phyloP scores from a whole-genome alignment of 768 basidiomycete genomes.

The Paxillus ammoniavirescens region DNA sequence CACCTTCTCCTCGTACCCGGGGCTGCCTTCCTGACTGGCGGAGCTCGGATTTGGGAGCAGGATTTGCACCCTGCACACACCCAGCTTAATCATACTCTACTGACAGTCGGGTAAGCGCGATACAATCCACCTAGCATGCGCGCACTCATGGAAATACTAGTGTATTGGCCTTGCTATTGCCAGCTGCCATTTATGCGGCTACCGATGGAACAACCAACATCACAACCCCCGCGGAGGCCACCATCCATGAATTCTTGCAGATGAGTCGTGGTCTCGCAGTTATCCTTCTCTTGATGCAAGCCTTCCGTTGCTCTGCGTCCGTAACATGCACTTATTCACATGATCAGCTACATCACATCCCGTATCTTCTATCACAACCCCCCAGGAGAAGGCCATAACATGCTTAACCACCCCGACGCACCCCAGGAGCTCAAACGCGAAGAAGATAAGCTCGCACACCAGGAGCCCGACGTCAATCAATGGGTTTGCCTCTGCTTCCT shows the following conservation, averaged over 20 bases:
- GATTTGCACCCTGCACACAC: conserved; percentile 63
- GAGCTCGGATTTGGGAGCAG: conserved; percentile 65
- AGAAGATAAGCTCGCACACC: conserved; percentile 25
- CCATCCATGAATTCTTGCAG: conserved; percentile 42
- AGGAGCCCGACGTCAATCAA: conserved; percentile 60
- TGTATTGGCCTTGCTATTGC: conserved; percentile 60
- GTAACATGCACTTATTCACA: neutral
- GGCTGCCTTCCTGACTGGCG: conserved; percentile 67
- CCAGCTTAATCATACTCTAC: conserved; percentile 65
- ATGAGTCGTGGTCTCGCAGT: conserved; percentile 69
- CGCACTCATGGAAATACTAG: conserved; percentile 30
- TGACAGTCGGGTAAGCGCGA: conserved; percentile 59
- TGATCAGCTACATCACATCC: conserved; percentile 58
- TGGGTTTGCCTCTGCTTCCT: conserved; percentile 60
- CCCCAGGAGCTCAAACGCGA: conserved; percentile 35
- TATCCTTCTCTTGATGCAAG: conserved; percentile 59
- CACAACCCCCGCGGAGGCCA: neutral
- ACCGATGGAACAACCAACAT: conserved; percentile 36
- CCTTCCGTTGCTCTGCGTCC: conserved; percentile 1
- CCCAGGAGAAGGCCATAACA: conserved; percentile 54
- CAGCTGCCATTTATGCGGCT: conserved; percentile 67
- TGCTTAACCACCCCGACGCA: conserved; percentile 41
- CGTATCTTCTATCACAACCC: conserved; percentile 71
- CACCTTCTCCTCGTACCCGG: conserved; percentile 74
- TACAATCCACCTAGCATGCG: neutral